phyloP scores from a whole-genome alignment of 2,329 filamentous ascomycete genomes.

The Epichloe sp. region DNA sequence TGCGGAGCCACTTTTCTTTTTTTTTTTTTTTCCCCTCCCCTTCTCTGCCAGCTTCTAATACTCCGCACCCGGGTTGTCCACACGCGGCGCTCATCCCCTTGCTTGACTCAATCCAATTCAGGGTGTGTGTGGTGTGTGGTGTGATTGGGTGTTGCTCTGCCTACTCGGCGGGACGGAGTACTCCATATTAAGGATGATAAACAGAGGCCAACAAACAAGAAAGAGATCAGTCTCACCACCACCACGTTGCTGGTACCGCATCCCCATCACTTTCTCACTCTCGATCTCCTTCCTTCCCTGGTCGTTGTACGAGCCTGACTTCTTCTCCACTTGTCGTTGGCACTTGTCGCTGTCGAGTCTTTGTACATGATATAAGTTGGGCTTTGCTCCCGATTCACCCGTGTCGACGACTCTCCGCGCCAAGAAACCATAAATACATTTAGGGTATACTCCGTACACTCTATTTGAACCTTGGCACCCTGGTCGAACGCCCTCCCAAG shows the following conservation, averaged over 20 bases:
- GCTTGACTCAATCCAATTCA: not conserved
- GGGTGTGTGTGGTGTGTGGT: too few relatives aligned
- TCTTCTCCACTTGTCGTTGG: not conserved
- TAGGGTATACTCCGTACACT: not conserved
- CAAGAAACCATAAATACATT: not conserved
- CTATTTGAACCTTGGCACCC: not conserved
- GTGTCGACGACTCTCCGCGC: not conserved
- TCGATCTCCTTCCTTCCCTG: not conserved
- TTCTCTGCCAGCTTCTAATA: not conserved
- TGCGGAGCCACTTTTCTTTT: not conserved
- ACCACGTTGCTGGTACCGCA: not conserved
- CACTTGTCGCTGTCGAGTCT: not conserved
- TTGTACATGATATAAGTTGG: not conserved
- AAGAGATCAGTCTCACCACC: not conserved
- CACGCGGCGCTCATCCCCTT: not conserved
- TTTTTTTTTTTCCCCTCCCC: accelerated
- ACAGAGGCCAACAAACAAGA: not conserved
- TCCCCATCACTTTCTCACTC: not conserved
- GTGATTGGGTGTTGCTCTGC: too few relatives aligned
- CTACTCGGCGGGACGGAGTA: too few relatives aligned
- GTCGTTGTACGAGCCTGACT: not conserved
- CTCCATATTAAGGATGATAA: too few relatives aligned
- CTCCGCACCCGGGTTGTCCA: not conserved
- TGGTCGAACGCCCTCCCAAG: not conserved
- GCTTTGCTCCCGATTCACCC: not conserved